Base-by-base conservation (phyloP, 1,284 basidiomycete species). In the Erythrobasidium hasegawianum region DNA sequence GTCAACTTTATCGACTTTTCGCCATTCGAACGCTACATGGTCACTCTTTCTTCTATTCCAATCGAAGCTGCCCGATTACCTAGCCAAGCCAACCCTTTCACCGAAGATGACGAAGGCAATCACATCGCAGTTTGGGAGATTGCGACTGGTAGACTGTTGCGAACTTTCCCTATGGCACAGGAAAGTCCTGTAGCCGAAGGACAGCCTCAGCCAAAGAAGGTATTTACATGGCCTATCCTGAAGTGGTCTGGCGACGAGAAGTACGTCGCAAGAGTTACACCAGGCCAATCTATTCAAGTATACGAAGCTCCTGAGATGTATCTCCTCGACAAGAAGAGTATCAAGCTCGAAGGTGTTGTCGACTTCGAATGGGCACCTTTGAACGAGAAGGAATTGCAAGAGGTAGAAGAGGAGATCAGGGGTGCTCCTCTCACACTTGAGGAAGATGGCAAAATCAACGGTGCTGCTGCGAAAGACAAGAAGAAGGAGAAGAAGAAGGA, bases 291-390 rank as follows among this genome's bases (percentile, higher is more conserved):
- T 79, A 97, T 99, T 80, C 93, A 92, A 75, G 87, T 98, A 55
- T 94, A 98, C 79, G 92, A 97, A 79, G 84, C 95, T 61, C 96
- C 96, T 13, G 83, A 84, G 68, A 97, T 99, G 93, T 86, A 87
- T 73, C 81, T 98, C 59, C 85, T 97, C 69, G 95, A 92, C 74
- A 97, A 97, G 81, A 99, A 97, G 82, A 91, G 88, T 73, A 81
- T 98, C 80, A 97, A 97, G 82, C 90, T 98, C 68, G 94, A 98
- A 74, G 96, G 95, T 24, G 95, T 99, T 40, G 84, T 94, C 71
- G 96, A 98, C 80, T 98, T 98, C 78, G 96, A 98, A 80, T 99
- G 96, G 96, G 93, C 91, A 75, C 96, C 96, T 39, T 84, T 88
- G 70, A 87, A 90, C 66, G 94, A 97, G 74, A 89, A 87, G 78